Percentiles rank a stretch among this genome's conserved stretches.
Conservation (phyloP, 2,329 filamentous ascomycete genomes). For the Chrysosporium queenslandicum region DNA sequence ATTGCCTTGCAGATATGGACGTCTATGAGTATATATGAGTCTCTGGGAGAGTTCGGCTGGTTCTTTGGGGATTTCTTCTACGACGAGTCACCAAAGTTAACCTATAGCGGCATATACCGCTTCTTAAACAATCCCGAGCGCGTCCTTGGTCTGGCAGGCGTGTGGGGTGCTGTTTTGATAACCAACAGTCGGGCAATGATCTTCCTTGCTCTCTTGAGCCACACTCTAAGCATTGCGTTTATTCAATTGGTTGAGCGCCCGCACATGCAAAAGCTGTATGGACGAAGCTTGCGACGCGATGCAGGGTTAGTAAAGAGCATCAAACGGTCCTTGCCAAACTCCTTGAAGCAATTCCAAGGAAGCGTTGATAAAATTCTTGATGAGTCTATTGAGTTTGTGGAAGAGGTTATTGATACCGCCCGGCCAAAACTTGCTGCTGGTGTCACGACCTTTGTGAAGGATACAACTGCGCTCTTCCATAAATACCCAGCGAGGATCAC, state of each 20-base stretch:
- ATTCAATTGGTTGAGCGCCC: conserved; percentile 90
- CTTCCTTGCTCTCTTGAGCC: conserved; percentile 72
- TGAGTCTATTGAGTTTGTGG: conserved; percentile 77
- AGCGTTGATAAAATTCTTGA: conserved; percentile 79
- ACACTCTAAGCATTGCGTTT: conserved; percentile 75
- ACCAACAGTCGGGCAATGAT: conserved; percentile 83
- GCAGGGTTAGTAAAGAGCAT: conserved; percentile 88
- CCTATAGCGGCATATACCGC: conserved; percentile 93
- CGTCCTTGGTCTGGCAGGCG: conserved; percentile 82
- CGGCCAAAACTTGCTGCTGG: conserved; percentile 77
- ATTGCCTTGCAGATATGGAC: conserved; percentile 89
- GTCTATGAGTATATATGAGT: conserved; percentile 84
- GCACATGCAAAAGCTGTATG: conserved; percentile 97
- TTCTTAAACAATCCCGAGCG: conserved; percentile 97
- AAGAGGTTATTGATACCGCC: conserved; percentile 78
- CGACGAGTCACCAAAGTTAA: conserved; percentile 76
- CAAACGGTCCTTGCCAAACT: conserved; percentile 71
- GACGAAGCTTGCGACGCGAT: conserved; percentile 68
- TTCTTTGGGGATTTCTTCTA: conserved; percentile 99
- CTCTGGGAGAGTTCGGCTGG: conserved; percentile 95
- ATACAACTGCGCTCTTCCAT: conserved; percentile 79
- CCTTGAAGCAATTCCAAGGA: conserved; percentile 72
- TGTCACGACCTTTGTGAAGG: conserved; percentile 75
- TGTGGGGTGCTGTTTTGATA: conserved; percentile 90
- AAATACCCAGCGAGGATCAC: conserved; percentile 79